These are phyloP conservation scores for Diaporthe sp. DNA, from an alignment of 2,329 filamentous ascomycete genomes.

Conservation along the genomic window DNA sequence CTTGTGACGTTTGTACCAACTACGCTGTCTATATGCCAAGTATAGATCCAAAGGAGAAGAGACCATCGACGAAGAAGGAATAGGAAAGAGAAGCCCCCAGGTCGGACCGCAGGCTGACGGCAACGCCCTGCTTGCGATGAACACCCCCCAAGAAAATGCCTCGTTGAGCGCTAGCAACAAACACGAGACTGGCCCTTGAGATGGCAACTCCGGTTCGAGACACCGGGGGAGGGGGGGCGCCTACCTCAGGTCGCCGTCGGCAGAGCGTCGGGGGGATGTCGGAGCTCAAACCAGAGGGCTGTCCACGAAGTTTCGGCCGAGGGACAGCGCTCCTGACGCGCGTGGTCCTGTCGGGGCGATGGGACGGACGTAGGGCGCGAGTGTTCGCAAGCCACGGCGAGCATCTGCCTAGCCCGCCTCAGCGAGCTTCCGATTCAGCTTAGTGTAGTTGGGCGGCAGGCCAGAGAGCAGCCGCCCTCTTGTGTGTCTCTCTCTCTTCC, in stretches of 20 bases:
- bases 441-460: not conserved
- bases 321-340: conserved; percentile 7
- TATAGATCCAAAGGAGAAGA: not conserved
- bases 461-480: not conserved
- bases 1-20: not conserved
- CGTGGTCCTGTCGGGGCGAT: not conserved
- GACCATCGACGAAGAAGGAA: not conserved
- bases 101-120: not conserved
- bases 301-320: conserved; percentile 6
- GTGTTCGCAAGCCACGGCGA: conserved; percentile 14
- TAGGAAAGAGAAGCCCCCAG: not conserved
- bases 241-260: conserved; percentile 18
- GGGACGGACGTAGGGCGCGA: not conserved
- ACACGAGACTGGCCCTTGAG: conserved; percentile 9
- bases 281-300: conserved; percentile 24
- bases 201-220: conserved; percentile 8
- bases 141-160: not conserved
- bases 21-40: conserved; percentile 3
- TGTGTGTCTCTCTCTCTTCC: not conserved
- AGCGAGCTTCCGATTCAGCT: not conserved
- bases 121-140: not conserved
- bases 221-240: not conserved
- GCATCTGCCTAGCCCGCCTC: conserved; percentile 2
- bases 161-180: conserved; percentile 5
- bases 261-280: not conserved